Evolutionary conservation across 2,329 filamentous ascomycete species (phyloP), one percentile per base, ranked within the genome.

Genomic region (Curvularia sp.): DNA sequence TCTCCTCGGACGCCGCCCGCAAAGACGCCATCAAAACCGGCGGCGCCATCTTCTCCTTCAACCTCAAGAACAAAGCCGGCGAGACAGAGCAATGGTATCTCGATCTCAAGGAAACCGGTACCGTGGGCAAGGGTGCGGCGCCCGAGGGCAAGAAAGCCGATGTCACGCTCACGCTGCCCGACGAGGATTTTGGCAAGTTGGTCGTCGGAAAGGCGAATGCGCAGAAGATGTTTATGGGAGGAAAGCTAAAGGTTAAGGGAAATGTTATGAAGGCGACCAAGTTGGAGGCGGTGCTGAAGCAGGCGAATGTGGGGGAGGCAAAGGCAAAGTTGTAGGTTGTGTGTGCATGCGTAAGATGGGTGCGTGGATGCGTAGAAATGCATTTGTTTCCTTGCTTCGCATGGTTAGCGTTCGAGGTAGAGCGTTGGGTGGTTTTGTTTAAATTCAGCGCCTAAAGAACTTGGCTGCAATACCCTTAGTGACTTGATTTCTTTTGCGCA

Each of bases 221-320:
- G 57, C 95, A 99, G 85, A 88, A 89, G 70, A 83, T 99, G 65
- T 97, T 98, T 82, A 98, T 99, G 94, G 87, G 87, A n/a, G 95
- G 95, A 72, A 97, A 97, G 85, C 85, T 99, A 75, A 99, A 98
- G 90, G 87, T 98, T 77, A 96, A 93, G 87, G 95, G 95, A 64
- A 93, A 98, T 78, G 88, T 98, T 61, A 98, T 98, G 94, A 97
- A 97, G 87, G 91, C 95, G 38, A 97, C 93, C 60, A 97, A 96
- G 88, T 87, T 97, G 80, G 93, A 97, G 81, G 91, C 92, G 41
- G 90, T 98, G 35, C 44, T 77, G n/a, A 77, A 76, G 71, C 76
- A 75, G 69, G 74, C 71, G 43, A 70, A 74, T 68, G 67, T 63
- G 18, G 22, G 35, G 10, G 48, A 41, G 10, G 31, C 48, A 5